A percentile compares a stretch with the other conserved stretches of the same genome.
Evolutionary conservation across 2,329 filamentous ascomycete genomes (phyloP).

Genomic region (Cladophialophora yegresii): DNA sequence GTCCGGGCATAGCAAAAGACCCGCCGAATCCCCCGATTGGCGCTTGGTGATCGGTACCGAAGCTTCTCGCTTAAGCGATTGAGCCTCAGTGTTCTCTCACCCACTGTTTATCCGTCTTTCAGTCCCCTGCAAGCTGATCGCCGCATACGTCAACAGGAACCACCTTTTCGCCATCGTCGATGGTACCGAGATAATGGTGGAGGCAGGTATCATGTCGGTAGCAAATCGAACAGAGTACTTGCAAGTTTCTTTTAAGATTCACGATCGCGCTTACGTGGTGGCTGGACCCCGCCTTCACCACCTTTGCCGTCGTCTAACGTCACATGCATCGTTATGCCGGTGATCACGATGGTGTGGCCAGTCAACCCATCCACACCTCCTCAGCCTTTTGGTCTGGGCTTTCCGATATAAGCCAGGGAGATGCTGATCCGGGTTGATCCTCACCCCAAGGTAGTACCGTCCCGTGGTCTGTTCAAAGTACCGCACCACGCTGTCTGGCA

Average conservation of each 20-base stretch:
- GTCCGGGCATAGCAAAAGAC: not conserved
- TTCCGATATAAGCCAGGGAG: not conserved
- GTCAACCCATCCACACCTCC: no score
- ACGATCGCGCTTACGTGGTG: not conserved
- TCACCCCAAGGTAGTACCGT: not conserved
- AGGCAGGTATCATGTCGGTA: not conserved
- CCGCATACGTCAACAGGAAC: not conserved
- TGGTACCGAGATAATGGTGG: not conserved
- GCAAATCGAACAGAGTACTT: not conserved
- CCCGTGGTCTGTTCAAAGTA: no score
- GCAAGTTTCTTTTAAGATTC: not conserved
- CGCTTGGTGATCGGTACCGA: not conserved
- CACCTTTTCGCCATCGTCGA: not conserved
- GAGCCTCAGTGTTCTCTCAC: not conserved
- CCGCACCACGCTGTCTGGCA: not conserved
- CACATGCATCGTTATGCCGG: not conserved
- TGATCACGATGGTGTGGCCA: not conserved
- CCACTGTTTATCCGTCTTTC: not conserved
- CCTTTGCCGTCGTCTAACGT: conserved; percentile 6
- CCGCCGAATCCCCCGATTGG: not conserved
- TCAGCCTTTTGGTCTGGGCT: not conserved
- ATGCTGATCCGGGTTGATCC: conserved; percentile 1
- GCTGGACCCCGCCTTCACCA: conserved; percentile 4
- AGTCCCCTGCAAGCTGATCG: not conserved
- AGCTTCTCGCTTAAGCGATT: not conserved